Percentiles rank a stretch among this genome's conserved stretches.
Evolutionary conservation across 2,329 filamentous ascomycete genomes (phyloP).

Genomic region (Blastomyces silverae): DNA sequence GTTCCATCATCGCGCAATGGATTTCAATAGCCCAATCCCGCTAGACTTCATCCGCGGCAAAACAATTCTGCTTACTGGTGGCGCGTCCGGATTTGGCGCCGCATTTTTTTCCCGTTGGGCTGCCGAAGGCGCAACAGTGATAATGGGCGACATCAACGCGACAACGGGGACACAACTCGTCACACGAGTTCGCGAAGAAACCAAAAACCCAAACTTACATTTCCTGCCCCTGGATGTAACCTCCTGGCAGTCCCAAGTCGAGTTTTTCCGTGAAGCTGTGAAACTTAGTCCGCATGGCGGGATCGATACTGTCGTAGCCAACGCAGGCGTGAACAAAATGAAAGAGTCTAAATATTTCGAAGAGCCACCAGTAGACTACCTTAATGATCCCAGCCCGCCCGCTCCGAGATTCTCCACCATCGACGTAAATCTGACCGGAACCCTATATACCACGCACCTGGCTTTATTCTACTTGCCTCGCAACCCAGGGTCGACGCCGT

Average conservation of each 20-base stretch:
- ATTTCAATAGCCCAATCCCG: constrained; percentile 8
- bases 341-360: constrained; percentile 41
- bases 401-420: constrained; percentile 50
- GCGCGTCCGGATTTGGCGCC: constrained; percentile 55
- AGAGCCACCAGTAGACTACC: constrained; percentile 32
- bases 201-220: constrained; percentile 54
- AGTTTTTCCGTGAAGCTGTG: constrained; percentile 55
- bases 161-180: constrained; percentile 50
- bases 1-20: constrained; percentile 12
- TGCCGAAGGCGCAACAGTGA: constrained; percentile 51
- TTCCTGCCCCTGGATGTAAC: constrained; percentile 53
- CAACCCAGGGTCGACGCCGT: constrained; percentile 42
- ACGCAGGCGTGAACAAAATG: constrained; percentile 54
- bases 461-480: constrained; percentile 53
- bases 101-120: constrained; percentile 52
- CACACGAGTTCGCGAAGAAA: constrained; percentile 51
- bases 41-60: constrained; percentile 34
- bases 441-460: constrained; percentile 59
- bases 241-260: constrained; percentile 57
- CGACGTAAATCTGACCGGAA: constrained; percentile 58
- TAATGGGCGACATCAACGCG: constrained; percentile 58
- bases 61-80: constrained; percentile 58
- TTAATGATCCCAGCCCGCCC: constrained; percentile 36
- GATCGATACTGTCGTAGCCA: constrained; percentile 59
- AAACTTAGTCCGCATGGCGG: constrained; percentile 49